phyloP scores from a whole-genome alignment of 192 early-diverging fungal species.

The Cetraspora pellucida region DNA sequence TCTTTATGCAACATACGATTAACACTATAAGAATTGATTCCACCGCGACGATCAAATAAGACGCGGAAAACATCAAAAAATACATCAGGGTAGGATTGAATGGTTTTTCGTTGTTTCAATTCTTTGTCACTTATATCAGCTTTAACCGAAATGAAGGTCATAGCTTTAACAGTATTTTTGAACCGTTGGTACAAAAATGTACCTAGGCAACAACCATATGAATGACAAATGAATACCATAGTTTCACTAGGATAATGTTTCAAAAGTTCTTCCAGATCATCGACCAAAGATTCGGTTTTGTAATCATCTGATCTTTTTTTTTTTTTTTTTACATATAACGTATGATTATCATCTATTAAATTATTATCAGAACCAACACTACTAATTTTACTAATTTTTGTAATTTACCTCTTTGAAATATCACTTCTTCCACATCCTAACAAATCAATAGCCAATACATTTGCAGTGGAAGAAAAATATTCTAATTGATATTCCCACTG shows the following conservation, averaged over 20 bases:
- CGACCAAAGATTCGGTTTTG: slow-evolving; percentile 48
- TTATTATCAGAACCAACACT: too few relatives aligned
- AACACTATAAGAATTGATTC: slow-evolving; percentile 49
- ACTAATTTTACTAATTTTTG: neutral
- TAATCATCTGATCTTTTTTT: slow-evolving; percentile 49
- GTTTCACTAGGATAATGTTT: slow-evolving; percentile 50
- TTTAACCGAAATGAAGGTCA: slow-evolving; percentile 58
- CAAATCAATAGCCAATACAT: slow-evolving; percentile 58
- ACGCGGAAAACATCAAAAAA: slow-evolving; percentile 46
- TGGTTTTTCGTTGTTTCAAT: slow-evolving; percentile 25
- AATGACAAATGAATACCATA: slow-evolving; percentile 58
- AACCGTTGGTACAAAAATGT: slow-evolving; percentile 44
- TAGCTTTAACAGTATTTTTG: slow-evolving; percentile 44
- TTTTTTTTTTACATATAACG: neutral
- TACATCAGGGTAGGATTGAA: slow-evolving; percentile 52
- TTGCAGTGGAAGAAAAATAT: slow-evolving; percentile 53
- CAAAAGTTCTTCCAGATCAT: slow-evolving; percentile 48
- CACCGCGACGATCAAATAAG: slow-evolving; percentile 50
- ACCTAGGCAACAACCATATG: slow-evolving; percentile 58
- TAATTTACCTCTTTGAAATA: slow-evolving; percentile 47
- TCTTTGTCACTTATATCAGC: slow-evolving; percentile 46
- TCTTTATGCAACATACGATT: slow-evolving; percentile 45
- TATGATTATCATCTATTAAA: too few relatives aligned
- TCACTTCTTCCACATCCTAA: slow-evolving; percentile 61
- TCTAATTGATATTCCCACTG: slow-evolving; percentile 62